Evolutionary conservation across 768 basidiomycete genomes (phyloP), one percentile per base, ranked within the genome.

Genomic region (Boletus rex-veris): DNA sequence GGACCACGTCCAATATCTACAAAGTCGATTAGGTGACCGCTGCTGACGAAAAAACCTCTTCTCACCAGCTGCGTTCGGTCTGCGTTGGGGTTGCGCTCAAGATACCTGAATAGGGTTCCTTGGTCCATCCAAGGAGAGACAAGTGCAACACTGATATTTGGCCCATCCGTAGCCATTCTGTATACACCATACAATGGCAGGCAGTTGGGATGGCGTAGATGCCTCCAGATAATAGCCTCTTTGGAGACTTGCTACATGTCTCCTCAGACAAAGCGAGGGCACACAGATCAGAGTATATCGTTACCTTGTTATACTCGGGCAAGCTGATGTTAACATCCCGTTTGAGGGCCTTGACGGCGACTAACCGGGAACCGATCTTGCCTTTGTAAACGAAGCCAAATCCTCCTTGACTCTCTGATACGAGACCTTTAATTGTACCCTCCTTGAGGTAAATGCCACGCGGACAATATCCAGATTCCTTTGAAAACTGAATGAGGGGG

Each of bases 1-100:
- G 63, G 24, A 73, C 72, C 18, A 77, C 64, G 48, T 80, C 78
- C 11, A 74, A 59, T 39, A 78, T 71, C 78, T 79, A 45, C 16
- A 18, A 7, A 28, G 37, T 31, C 7, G 12, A 33, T 52, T 33
- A 47, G 36, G n/a, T 48, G 26, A 52, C 28, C 11, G 3, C 4
- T 30, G 3, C 21, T 14, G 24, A n/a, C 5, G 21, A 48, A 11
- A 38, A 45, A 11, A n/a, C 14, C 12, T 11, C 30, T 21, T 30
- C 68, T 65, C 54, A 76, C 75, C 59, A 77, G 55, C 24, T 55
- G 56, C 28, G 66, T 52, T 44, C 71, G 64, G 52, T 64, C 58
- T 40, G 55, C 62, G 3, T 44, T 14, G 11, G 68, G 62, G 21
- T 69, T 59, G 15, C 3, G 5, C 39, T 57, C 40, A 30, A 77